Evolutionary conservation across 2,329 filamentous ascomycete species (phyloP).

Genomic region (Cercospora citrullina): DNA sequence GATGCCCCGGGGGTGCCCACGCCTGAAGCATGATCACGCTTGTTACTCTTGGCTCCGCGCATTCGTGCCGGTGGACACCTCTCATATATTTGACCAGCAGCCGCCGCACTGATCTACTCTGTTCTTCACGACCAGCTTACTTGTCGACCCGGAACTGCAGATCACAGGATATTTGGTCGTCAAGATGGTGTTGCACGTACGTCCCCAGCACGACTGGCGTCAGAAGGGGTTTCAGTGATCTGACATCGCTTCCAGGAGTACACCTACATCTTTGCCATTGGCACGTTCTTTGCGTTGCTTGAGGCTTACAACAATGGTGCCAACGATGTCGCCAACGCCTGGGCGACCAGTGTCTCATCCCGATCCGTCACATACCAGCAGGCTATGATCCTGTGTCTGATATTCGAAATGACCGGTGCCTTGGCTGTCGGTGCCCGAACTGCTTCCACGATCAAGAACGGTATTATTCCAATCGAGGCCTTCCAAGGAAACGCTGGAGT

Average conservation of each 20-base stretch:
- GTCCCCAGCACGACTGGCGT: not conserved
- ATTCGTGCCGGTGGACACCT: not conserved
- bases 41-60: slow-evolving; percentile 5
- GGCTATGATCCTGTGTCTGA: slow-evolving; percentile 50
- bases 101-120: slow-evolving; percentile 5
- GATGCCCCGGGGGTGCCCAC: not conserved
- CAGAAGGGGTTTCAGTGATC: not conserved
- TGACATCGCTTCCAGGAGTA: slow-evolving; percentile 9
- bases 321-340: slow-evolving; percentile 56
- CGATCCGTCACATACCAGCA: slow-evolving; percentile 54
- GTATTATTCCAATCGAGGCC: slow-evolving; percentile 53
- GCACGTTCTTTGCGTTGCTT: slow-evolving; percentile 63
- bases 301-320: slow-evolving; percentile 64
- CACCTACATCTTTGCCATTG: slow-evolving; percentile 55
- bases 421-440: slow-evolving; percentile 54
- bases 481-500: slow-evolving; percentile 51
- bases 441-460: slow-evolving; percentile 61
- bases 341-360: slow-evolving; percentile 55
- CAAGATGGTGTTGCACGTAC: slow-evolving; percentile 14
- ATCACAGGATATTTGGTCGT: not conserved
- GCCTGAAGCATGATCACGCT: slow-evolving; percentile 6
- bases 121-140: not conserved
- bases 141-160: slow-evolving; percentile 3
- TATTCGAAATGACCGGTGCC: slow-evolving; percentile 56
- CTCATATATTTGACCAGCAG: slow-evolving; percentile 7